Evolutionary conservation across 2,329 filamentous ascomycete species (phyloP), one percentile per base, ranked within the genome.

Genomic region (Allantophomopsis cytisporea): DNA sequence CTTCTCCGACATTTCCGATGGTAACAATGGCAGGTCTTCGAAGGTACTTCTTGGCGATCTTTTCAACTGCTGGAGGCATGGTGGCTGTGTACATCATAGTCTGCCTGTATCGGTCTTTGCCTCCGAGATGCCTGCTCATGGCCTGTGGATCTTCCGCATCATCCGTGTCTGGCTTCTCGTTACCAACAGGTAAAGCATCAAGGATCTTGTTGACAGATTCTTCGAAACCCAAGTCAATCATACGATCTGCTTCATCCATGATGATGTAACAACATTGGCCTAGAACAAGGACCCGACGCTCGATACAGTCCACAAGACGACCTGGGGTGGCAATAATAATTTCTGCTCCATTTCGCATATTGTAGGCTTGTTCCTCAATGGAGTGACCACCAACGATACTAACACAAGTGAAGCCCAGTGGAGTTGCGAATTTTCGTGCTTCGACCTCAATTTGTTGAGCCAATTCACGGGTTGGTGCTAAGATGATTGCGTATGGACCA

Each of bases 61-160:
- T 83, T 58, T 98, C 91, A 13, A 98, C 84, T 0, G 83, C 76
- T 0, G 83, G 65, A 2, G 91, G 88, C 91, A 98, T 98, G 20
- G 91, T 98, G 39, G 91, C 91, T 47, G 91, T 96, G 75, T 96
- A 98, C 91, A 98, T 98, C 91, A 98, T 98, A 0, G 91, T 98
- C 60, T 98, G 89, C 43, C 91, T 72, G 64, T 96, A 96, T 16
- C 83, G 73, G 52, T 87, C 81, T 48, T 77, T 76, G 14, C 76
- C 76, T 39, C 80, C 79, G 2, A 94, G 64, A 51, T 83, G 82
- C 42, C 76, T 72, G 50, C 78, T 80, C 89, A 96, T 96, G n/a
- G 80, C 76, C 41, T 73, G 67, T 0, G 83, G 69, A 54, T 96
- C 75, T 59, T 98, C 91, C 5, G 91, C 91, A 39, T 84, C 85